phyloP scores from a whole-genome alignment of 805 yeast genomes.

The Hemisphaericaspora nanyangensis region DNA sequence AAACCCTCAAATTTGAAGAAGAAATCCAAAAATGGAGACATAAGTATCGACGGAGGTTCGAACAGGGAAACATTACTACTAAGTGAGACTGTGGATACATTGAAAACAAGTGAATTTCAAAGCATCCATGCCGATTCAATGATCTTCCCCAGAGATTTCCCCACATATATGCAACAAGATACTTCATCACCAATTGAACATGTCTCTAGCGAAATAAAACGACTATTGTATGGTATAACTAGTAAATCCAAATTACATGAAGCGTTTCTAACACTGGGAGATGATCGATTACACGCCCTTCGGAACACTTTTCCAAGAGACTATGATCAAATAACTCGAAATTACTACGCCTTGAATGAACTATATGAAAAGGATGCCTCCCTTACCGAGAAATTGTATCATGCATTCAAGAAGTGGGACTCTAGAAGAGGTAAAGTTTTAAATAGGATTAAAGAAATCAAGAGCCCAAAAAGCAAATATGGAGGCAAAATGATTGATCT shows the following conservation, averaged over 20 bases:
- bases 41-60: too few relatives aligned
- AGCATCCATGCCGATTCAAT: too few relatives aligned
- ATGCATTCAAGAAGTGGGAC: conserved; percentile 40
- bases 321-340: conserved; percentile 39
- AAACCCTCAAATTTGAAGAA: too few relatives aligned
- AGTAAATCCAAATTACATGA: conserved; percentile 22
- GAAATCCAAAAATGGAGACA: too few relatives aligned
- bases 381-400: conserved; percentile 20
- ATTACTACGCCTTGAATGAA: conserved; percentile 43
- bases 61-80: too few relatives aligned
- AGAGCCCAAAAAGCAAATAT: conserved; percentile 36
- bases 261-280: conserved; percentile 28
- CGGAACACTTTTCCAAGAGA: conserved; percentile 24
- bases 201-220: conserved; percentile 10
- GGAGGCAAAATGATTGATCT: conserved; percentile 39
- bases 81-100: too few relatives aligned
- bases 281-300: conserved; percentile 23
- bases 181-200: conserved; percentile 13
- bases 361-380: conserved; percentile 37
- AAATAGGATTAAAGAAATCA: conserved; percentile 33
- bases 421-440: conserved; percentile 29
- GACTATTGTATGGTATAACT: conserved; percentile 16
- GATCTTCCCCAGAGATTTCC: too few relatives aligned
- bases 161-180: too few relatives aligned
- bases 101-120: too few relatives aligned